phyloP scores from a whole-genome alignment of 2,329 filamentous ascomycete species.

The Penicillium janthinellum region DNA sequence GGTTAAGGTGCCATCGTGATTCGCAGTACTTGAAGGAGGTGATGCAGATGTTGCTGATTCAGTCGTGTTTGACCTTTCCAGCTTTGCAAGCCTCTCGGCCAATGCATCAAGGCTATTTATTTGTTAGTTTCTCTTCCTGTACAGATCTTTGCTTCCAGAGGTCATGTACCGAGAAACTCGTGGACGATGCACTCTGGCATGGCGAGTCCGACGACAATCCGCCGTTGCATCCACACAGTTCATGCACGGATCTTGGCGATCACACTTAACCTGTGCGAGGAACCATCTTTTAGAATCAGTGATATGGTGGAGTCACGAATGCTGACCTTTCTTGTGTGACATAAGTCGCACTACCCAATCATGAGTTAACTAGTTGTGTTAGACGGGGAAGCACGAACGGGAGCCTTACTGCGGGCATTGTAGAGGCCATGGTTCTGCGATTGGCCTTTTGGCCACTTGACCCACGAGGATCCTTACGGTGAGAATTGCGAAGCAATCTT shows the following conservation, averaged over 20 bases:
- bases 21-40: slow-evolving; percentile 7
- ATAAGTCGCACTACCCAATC: slow-evolving; percentile 37
- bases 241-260: slow-evolving; percentile 47
- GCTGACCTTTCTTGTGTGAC: slow-evolving; percentile 39
- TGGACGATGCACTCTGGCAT: slow-evolving; percentile 24
- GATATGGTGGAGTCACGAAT: not conserved
- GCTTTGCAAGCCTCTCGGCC: slow-evolving; percentile 21
- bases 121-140: not conserved
- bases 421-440: not conserved
- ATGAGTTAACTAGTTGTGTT: slow-evolving; percentile 8
- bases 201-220: slow-evolving; percentile 36
- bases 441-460: not conserved
- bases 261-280: slow-evolving; percentile 45
- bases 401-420: slow-evolving; percentile 20
- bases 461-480: not conserved
- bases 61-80: slow-evolving; percentile 20
- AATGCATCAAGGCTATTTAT: slow-evolving; percentile 21
- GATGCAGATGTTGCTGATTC: slow-evolving; percentile 8
- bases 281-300: not conserved
- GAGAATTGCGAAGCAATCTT: not conserved
- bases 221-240: slow-evolving; percentile 48
- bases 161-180: slow-evolving; percentile 24
- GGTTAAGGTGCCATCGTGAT: slow-evolving; percentile 6
- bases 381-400: not conserved
- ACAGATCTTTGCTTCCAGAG: not conserved